phyloP scores from a whole-genome alignment of 805 yeast species.

The Candida germanica region DNA sequence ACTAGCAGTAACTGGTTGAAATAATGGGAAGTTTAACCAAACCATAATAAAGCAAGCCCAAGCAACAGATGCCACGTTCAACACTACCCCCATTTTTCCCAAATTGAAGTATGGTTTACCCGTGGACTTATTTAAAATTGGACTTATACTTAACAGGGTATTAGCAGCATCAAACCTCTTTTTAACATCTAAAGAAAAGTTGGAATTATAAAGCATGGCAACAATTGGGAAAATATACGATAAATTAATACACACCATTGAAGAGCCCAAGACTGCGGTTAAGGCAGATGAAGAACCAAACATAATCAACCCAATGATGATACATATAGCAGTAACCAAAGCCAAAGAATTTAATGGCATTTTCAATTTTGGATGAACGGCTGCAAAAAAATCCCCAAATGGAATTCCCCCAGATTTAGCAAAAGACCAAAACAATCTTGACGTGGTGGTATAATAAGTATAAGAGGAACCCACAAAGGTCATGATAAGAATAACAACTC shows the following conservation, averaged over 20 bases:
- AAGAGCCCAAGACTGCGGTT: constrained; percentile 28
- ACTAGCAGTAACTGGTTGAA: constrained; percentile 16
- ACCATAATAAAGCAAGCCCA: constrained; percentile 20
- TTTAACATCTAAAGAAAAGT: constrained; percentile 10
- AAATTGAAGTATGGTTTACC: constrained; percentile 14
- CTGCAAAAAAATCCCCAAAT: constrained; percentile 25
- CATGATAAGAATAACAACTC: constrained; percentile 15
- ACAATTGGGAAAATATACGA: constrained; percentile 29
- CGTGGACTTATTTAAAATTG: constrained; percentile 6
- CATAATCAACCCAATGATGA: constrained; percentile 25
- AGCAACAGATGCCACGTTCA: constrained; percentile 16
- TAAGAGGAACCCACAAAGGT: constrained; percentile 17
- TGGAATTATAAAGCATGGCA: constrained; percentile 16
- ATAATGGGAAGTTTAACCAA: constrained; percentile 17
- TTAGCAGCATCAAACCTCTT: constrained; percentile 8
- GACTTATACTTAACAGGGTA: neutral
- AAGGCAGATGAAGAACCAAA: constrained; percentile 28
- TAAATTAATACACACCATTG: constrained; percentile 28
- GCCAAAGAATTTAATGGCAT: constrained; percentile 22
- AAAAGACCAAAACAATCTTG: constrained; percentile 32
- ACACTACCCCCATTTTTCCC: constrained; percentile 16
- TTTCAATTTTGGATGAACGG: constrained; percentile 18
- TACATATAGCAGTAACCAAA: constrained; percentile 20
- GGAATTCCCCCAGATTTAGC: constrained; percentile 33
- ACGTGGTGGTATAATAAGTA: constrained; percentile 25